Evolutionary conservation across 2,329 filamentous ascomycete species (phyloP).

Genomic region (Penicillium frequentans): DNA sequence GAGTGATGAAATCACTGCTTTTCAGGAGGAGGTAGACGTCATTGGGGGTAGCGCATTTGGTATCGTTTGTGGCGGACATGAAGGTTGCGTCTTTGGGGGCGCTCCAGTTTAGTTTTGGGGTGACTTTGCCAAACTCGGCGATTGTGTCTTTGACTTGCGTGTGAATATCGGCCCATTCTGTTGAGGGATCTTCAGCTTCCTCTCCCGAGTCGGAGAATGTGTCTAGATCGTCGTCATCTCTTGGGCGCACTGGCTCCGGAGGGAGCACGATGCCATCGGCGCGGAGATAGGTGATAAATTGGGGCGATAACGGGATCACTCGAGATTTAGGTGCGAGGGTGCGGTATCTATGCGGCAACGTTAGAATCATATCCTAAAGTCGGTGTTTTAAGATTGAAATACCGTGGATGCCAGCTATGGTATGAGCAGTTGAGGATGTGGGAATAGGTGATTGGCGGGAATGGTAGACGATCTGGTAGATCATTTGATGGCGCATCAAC

Average conservation of each 20-base stretch:
- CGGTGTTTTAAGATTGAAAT: constrained; percentile 21
- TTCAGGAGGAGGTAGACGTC: constrained; percentile 94
- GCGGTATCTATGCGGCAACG: constrained; percentile 61
- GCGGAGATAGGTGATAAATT: constrained; percentile 82
- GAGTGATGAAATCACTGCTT: constrained; percentile 89
- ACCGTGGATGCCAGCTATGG: constrained; percentile 84
- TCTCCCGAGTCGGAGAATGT: constrained; percentile 56
- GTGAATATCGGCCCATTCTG: constrained; percentile 69
- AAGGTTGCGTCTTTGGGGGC: constrained; percentile 93
- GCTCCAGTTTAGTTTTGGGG: constrained; percentile 97
- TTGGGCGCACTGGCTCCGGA: constrained; percentile 39
- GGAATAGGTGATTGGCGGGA: constrained; percentile 78
- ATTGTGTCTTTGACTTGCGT: constrained; percentile 75
- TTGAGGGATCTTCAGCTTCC: constrained; percentile 56
- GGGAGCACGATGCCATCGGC: constrained; percentile 89
- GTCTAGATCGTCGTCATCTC: constrained; percentile 51
- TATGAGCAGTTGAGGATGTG: constrained; percentile 96
- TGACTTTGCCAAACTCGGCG: constrained; percentile 75
- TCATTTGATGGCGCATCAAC: constrained; percentile 16
- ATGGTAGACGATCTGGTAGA: constrained; percentile 54
- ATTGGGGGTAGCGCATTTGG: constrained; percentile 84
- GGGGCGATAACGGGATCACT: constrained; percentile 71
- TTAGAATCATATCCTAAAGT: not conserved
- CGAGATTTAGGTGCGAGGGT: constrained; percentile 80
- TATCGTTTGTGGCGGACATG: constrained; percentile 84